A percentile compares a stretch with the other conserved stretches of the same genome.
These are phyloP conservation scores for Penicillium argentinense DNA, from an alignment of 495 filamentous ascomycete genomes.

Conservation along the genomic window DNA sequence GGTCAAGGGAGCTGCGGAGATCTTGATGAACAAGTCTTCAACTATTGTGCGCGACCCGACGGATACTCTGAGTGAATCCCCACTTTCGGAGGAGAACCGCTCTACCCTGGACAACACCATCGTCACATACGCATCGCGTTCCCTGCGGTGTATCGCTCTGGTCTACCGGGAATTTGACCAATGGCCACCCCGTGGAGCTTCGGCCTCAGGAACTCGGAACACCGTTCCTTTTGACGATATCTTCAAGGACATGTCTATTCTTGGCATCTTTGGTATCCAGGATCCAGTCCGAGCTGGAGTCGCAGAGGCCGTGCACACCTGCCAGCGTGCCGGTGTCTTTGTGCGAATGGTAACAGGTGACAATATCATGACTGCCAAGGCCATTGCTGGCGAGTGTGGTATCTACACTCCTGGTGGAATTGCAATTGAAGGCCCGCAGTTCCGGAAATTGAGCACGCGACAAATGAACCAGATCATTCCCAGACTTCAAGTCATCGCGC, in stretches of 20 bases:
- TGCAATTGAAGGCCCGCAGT: constrained; percentile 80
- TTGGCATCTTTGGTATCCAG: constrained; percentile 83
- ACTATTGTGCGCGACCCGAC: constrained; percentile 72
- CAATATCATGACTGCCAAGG: constrained; percentile 80
- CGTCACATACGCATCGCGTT: constrained; percentile 73
- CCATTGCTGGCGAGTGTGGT: constrained; percentile 81
- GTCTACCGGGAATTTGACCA: constrained; percentile 84
- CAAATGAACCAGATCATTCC: constrained; percentile 74
- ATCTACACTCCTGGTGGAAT: constrained; percentile 74
- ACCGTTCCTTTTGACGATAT: constrained; percentile 78
- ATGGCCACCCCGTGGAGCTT: constrained; percentile 76
- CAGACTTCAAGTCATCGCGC: constrained; percentile 76
- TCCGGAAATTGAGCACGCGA: constrained; percentile 64
- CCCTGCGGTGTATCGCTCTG: constrained; percentile 83
- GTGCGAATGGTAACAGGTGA: constrained; percentile 94
- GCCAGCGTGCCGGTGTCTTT: constrained; percentile 75
- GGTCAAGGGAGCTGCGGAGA: constrained; percentile 90
- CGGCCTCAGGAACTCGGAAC: constrained; percentile 61
- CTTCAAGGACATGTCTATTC: constrained; percentile 73
- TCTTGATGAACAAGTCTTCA: constrained; percentile 71
- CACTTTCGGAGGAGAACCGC: constrained; percentile 58
- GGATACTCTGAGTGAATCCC: constrained; percentile 49
- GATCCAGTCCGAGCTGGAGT: constrained; percentile 82
- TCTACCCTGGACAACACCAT: constrained; percentile 66
- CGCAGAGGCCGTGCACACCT: constrained; percentile 69